phyloP scores from a whole-genome alignment of 192 early-diverging fungal species.

The Kickxella alabastrina region DNA sequence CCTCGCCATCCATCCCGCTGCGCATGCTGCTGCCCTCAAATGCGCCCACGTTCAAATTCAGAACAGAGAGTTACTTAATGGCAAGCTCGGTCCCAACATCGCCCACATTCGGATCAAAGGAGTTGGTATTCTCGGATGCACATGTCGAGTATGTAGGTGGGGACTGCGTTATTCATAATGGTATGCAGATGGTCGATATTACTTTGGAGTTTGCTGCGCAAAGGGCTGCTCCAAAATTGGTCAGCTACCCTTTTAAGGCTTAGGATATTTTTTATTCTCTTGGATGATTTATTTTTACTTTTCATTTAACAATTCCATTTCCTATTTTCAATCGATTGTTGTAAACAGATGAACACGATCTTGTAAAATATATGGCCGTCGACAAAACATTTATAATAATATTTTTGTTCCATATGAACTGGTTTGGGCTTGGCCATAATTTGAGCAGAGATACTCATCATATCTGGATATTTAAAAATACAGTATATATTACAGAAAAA shows the following conservation, averaged over 20 bases:
- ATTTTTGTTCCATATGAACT: too few relatives aligned
- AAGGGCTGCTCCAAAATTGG: constrained; percentile 32
- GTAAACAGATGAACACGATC: too few relatives aligned
- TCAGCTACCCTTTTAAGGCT: constrained; percentile 21
- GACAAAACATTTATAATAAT: too few relatives aligned
- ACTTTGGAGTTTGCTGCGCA: constrained; percentile 28
- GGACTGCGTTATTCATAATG: constrained; percentile 51
- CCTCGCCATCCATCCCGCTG: constrained; percentile 27
- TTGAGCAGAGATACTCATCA: too few relatives aligned
- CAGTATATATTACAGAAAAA: constrained; percentile 3
- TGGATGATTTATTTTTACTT: too few relatives aligned
- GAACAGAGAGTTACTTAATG: not conserved
- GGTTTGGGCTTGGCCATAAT: too few relatives aligned
- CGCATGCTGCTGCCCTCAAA: constrained; percentile 20
- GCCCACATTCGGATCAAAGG: not conserved
- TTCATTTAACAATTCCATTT: too few relatives aligned
- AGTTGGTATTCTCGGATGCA: constrained; percentile 36
- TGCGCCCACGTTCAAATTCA: not conserved
- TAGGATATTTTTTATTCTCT: too few relatives aligned
- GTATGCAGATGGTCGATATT: constrained; percentile 41
- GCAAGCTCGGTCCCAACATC: constrained; percentile 3
- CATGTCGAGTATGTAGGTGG: constrained; percentile 43
- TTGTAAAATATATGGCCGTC: too few relatives aligned
- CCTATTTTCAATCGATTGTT: too few relatives aligned
- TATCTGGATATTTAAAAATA: not conserved